Evolutionary conservation across 1,284 basidiomycete species (phyloP), one percentile per base, ranked within the genome.

Genomic region (Takashimella tepidaria): DNA sequence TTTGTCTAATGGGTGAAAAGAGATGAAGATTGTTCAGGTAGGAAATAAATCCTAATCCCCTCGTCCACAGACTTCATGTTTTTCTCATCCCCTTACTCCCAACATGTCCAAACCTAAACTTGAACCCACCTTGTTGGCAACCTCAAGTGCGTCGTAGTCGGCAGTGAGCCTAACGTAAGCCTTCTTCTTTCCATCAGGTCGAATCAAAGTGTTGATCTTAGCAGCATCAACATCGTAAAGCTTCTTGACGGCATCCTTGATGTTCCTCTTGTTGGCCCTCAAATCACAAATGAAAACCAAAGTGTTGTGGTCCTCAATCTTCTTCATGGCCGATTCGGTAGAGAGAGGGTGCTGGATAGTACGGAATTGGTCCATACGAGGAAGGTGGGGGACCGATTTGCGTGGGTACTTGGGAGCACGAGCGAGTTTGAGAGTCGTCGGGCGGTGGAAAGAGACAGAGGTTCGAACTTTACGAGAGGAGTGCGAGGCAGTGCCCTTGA

Each of bases 231-330:
- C 92, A 70, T 97, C 93, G 80, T 98, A 98, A 67, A 98, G 79
- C 84, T 97, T 96, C 86, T 98, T 97, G 67, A 98, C 90, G 8
- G 95, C 95, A 67, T 92, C 91, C 84, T 93, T 95, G 81, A 98
- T 98, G 78, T 97, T 91, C 56, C 92, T 85, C 86, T 98, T 98
- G 87, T 98, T 98, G 85, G 79, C 82, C 74, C 85, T 86, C 77
- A 97, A 76, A 79, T 98, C 93, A 52, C 96, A 92, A 64, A 98
- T 88, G 82, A 98, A 98, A 59, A 98, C 93, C 57, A 98, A 84
- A 44, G 95, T 98, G 82, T 98, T 98, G 83, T 97, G 87, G 79
- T 98, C 95, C 83, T 98, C 95, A 64, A 98, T 98, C 86, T 98
- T 97, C 83, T 81, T 80, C 79, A 81, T 80, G 61, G 79, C 79